Base-by-base conservation (phyloP, 2,329 filamentous ascomycete genomes). In the Sarocladiaceae sp. region DNA sequence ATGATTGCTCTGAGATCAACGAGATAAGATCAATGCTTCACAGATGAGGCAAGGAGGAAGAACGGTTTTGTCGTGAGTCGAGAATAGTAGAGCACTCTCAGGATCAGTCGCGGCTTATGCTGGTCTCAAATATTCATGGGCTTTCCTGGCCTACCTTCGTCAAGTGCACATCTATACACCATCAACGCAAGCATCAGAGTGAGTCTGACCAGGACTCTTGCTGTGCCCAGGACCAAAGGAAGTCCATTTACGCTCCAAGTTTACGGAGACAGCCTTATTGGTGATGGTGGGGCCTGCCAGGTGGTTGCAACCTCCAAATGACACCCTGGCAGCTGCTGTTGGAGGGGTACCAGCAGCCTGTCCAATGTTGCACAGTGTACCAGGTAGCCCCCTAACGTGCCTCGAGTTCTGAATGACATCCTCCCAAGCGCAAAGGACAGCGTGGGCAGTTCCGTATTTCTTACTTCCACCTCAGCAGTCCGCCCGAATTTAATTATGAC, bases 251-350 rank as follows among this genome's bases (percentile, higher is more conserved):
- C n/a, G n/a, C n/a, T n/a, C n/a, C n/a, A n/a, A n/a, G n/a, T n/a
- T n/a, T n/a, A n/a, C n/a, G 33, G 33, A 36, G 6, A n/a, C 40
- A 44, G 40, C 40, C 40, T 44, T 54, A 57, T 56, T 33, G 47
- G 26, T 59, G 60, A 26, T 62, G 60, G 36, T 62, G 61, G 29
- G 60, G 56, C 59, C n/a, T 23, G n/a, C n/a, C 18, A 8, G 15
- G 4, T 22, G 7, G 23, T 17, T 20, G n/a, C 35, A 23, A 40
- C 37, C 37, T 20, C 37, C 8, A 46, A 18, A 25, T 15, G 40
- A 26, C 40, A 46, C 26, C 29, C 26, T 48, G 44, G 44, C 26
- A 26, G 25, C 18, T 53, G 22, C 17, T 23, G 46, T 18, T 52
- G 13, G 10, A 4, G 28, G 28, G 26, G 25, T 48, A 48, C 44